Evolutionary conservation across 164 flowering plant species (phyloP).

Genomic region (Protea cynaroides): DNA sequence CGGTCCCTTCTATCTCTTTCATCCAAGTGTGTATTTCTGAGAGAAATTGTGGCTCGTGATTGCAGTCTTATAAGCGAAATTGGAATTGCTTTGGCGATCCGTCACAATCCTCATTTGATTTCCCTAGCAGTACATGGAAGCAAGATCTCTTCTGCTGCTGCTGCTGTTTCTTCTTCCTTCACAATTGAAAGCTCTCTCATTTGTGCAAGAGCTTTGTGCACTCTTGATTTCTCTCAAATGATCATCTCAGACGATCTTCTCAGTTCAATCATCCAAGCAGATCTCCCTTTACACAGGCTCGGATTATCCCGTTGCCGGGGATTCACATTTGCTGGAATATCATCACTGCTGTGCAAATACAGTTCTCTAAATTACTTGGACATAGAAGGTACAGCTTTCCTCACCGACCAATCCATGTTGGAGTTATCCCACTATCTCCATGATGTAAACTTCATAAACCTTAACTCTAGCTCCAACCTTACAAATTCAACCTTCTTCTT

Average conservation of each 20-base stretch:
- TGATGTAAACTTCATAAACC: conserved; percentile 25
- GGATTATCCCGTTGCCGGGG: conserved; percentile 23
- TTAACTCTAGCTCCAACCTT: conserved; percentile 28
- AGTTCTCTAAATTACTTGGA: conserved; percentile 22
- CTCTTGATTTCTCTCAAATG: conserved; percentile 32
- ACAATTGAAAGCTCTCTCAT: conserved; percentile 14
- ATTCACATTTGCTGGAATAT: conserved; percentile 35
- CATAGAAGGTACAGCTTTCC: conserved; percentile 31
- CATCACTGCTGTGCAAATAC: conserved; percentile 17
- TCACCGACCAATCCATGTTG: conserved; percentile 30
- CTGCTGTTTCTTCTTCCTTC: neutral
- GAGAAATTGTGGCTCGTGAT: conserved; percentile 25
- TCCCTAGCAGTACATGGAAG: conserved; percentile 24
- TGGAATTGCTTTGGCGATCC: conserved; percentile 27
- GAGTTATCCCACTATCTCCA: conserved; percentile 28
- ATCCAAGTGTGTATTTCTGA: conserved; percentile 26
- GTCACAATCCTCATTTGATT: conserved; percentile 21
- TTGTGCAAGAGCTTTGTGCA: conserved; percentile 18
- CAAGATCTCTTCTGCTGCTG: conserved; percentile 6
- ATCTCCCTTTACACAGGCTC: conserved; percentile 36
- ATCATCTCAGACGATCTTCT: conserved; percentile 41
- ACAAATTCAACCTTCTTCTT: conserved; percentile 30
- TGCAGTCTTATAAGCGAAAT: conserved; percentile 35
- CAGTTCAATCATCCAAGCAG: conserved; percentile 25
- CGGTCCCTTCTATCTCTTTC: conserved; percentile 28